Base-by-base conservation (phyloP, 768 basidiomycete species). In the Holtermannia corniformis region DNA sequence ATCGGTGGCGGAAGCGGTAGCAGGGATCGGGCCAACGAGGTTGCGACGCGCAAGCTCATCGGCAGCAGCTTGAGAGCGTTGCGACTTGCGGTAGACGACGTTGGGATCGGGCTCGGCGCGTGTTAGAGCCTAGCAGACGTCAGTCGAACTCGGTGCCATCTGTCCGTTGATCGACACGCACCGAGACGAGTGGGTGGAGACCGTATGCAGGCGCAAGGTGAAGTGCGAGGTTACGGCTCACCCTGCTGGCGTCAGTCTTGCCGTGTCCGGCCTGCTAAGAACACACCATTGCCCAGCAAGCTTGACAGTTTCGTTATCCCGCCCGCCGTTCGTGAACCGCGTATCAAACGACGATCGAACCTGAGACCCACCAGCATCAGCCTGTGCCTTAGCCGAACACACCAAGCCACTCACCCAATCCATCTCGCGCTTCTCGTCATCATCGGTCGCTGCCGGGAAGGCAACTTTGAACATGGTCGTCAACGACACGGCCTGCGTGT, bases 401-500 rank as follows among this genome's bases (percentile, higher is more conserved):
- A 41, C 16, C 25, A 7, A 28, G 4, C 7, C n/a, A 23, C 54
- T 49, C 45, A 69, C 83, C 87, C 87, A 93, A 41, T 80, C 78
- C 41, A 85, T 77, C 71, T 95, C 91, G 12, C 73, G 74, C 70
- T 80, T 83, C 72, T 96, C 91, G 16, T 84, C 82, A 45, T 78
- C 75, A 1, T 90, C 87, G 41, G 76, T 75, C 3, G 89, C 86
- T 37, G 78, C 80, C 10, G 91, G 91, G 72, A 89, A 96, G 0
- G 89, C 89, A 5, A 90, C 90, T 54, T 90, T 86, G 75, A 87
- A 93, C 90, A 96, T 93, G 52, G 91, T 93, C 10, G 91, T 93
- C 10, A 91, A 80, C 58, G 84, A 86, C 73, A 96, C 80, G 19
- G 89, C 89, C 54, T 86, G 84, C 2, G 91, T 93, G 73, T 96